Conservation (phyloP, 768 basidiomycete species). For the Multifurca ochricompacta region DNA sequence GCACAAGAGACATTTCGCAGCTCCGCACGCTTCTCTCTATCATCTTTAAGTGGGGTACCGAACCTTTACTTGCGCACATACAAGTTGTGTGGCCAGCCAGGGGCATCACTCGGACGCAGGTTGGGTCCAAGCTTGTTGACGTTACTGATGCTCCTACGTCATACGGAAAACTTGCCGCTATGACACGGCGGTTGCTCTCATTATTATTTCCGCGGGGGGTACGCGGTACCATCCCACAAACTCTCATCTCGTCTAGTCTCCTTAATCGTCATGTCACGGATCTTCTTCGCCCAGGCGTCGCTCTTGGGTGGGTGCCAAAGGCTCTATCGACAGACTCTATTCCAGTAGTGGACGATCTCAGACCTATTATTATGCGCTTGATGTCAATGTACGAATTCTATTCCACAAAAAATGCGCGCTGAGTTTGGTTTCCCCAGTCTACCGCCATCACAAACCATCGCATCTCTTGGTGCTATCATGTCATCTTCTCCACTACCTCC, state of each 20-base stretch:
- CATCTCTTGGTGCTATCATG: constrained; percentile 44
- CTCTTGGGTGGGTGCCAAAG: constrained; percentile 69
- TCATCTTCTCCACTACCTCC: constrained; percentile 41
- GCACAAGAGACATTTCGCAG: constrained; percentile 56
- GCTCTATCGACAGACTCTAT: constrained; percentile 32
- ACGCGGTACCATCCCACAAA: constrained; percentile 44
- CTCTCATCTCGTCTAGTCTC: constrained; percentile 50
- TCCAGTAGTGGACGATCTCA: constrained; percentile 39
- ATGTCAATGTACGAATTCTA: constrained; percentile 48
- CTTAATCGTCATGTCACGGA: constrained; percentile 52
- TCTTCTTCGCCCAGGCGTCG: constrained; percentile 50
- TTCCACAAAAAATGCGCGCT: background rate
- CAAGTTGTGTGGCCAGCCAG: constrained; percentile 33
- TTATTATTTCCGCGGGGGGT: constrained; percentile 49
- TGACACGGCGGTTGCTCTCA: constrained; percentile 38
- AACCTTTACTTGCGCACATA: constrained; percentile 44
- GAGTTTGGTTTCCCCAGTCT: constrained; percentile 36
- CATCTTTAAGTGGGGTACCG: constrained; percentile 63
- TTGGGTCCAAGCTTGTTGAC: constrained; percentile 37
- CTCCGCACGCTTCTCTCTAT: constrained; percentile 60
- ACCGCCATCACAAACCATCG: constrained; percentile 56
- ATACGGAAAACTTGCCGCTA: constrained; percentile 35
- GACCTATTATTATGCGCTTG: constrained; percentile 47
- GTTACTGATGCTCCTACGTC: constrained; percentile 37
- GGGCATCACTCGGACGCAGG: constrained; percentile 13